Conservation (phyloP, 192 early-diverging fungal species). For the Backusella parvicylindrica region DNA sequence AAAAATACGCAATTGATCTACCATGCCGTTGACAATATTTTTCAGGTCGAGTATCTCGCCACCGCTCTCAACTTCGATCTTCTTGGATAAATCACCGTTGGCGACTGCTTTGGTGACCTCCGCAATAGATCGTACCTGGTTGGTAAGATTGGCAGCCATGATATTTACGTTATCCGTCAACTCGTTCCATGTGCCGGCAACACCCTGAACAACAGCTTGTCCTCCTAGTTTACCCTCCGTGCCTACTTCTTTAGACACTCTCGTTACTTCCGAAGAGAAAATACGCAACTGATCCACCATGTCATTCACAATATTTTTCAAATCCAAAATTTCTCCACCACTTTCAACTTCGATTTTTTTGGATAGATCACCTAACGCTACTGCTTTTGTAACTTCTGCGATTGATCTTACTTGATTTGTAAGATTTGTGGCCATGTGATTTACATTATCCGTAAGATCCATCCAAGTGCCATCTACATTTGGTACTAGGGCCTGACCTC, state of each 20-base stretch:
- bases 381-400: slow-evolving; percentile 57
- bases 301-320: slow-evolving; percentile 64
- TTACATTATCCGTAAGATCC: slow-evolving; percentile 58
- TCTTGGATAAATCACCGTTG: slow-evolving; percentile 58
- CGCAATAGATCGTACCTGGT: slow-evolving; percentile 66
- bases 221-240: slow-evolving; percentile 66
- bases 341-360: slow-evolving; percentile 58
- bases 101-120: slow-evolving; percentile 64
- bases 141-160: slow-evolving; percentile 61
- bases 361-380: slow-evolving; percentile 59
- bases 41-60: slow-evolving; percentile 71
- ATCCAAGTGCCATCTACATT: slow-evolving; percentile 63
- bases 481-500: slow-evolving; percentile 56
- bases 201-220: slow-evolving; percentile 67
- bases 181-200: slow-evolving; percentile 52
- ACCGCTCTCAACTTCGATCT: slow-evolving; percentile 57
- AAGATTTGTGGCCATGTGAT: slow-evolving; percentile 55
- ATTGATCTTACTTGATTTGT: slow-evolving; percentile 59
- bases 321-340: slow-evolving; percentile 62
- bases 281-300: slow-evolving; percentile 68
- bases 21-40: slow-evolving; percentile 68
- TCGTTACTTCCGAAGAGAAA: slow-evolving; percentile 58
- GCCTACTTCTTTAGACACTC: slow-evolving; percentile 60
- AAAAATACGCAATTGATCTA: slow-evolving; percentile 49
- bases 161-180: slow-evolving; percentile 57